Percentiles rank a stretch among this genome's conserved stretches.
phyloP scores from a whole-genome alignment of 2,329 filamentous ascomycete species.

The Curvularia spicifera region DNA sequence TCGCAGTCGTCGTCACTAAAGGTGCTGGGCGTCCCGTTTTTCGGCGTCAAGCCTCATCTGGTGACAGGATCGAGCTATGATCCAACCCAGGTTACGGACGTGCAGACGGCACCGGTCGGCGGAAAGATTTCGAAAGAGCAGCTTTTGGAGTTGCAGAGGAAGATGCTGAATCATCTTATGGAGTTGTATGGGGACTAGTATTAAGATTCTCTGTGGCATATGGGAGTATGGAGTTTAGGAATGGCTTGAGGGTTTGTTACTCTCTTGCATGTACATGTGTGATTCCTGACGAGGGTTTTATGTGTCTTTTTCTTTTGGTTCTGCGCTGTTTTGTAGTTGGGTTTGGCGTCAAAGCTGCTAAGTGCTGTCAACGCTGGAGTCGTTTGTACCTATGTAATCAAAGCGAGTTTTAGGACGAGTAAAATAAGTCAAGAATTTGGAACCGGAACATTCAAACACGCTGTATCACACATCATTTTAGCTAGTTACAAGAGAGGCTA shows the following conservation, averaged over 20 bases:
- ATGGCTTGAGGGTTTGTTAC: background rate
- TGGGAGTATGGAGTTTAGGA: background rate
- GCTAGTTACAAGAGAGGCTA: background rate
- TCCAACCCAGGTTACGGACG: constrained; percentile 4
- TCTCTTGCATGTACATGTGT: background rate
- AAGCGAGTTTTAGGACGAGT: background rate
- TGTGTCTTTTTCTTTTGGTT: background rate
- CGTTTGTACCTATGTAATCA: background rate
- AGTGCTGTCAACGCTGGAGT: background rate
- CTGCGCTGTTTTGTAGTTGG: background rate
- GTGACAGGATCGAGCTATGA: constrained; percentile 32
- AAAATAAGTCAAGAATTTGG: background rate
- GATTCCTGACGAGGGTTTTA: background rate
- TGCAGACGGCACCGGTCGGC: constrained; percentile 1
- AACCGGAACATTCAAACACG: background rate
- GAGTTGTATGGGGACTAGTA: constrained; percentile 39
- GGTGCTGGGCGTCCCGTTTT: constrained; percentile 54
- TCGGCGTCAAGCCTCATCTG: constrained; percentile 35
- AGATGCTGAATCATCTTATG: constrained; percentile 46
- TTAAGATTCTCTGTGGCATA: background rate
- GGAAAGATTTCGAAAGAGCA: constrained; percentile 37
- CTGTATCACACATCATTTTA: background rate
- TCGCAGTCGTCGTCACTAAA: constrained; percentile 64
- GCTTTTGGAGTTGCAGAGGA: constrained; percentile 42
- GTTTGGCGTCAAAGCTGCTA: background rate